Percentiles rank a stretch among this genome's conserved stretches.
Conservation (phyloP, 306 rosid species). For the Cucumis hystrix region DNA sequence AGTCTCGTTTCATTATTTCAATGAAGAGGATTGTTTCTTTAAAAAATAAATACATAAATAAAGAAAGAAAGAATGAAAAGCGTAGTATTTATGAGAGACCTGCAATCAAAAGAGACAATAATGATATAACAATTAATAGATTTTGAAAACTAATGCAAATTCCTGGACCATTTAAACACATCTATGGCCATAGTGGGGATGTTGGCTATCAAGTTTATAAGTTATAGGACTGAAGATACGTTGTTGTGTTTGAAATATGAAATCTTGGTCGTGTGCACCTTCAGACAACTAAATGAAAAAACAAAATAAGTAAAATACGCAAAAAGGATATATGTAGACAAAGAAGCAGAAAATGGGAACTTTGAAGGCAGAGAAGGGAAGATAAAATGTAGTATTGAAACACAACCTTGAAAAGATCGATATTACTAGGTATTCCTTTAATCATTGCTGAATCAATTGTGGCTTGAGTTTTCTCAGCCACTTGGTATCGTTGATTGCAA, state of each 20-base stretch:
- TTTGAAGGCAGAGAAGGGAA: not conserved
- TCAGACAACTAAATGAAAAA: not conserved
- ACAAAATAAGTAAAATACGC: not conserved
- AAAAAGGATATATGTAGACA: not conserved
- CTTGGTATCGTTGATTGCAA: conserved; percentile 40
- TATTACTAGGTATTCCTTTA: conserved; percentile 89
- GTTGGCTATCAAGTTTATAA: not conserved
- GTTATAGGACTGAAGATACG: not conserved
- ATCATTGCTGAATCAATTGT: conserved; percentile 92
- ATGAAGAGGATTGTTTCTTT: too few species aligned
- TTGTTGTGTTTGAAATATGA: not conserved
- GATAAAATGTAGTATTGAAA: conserved; percentile 13
- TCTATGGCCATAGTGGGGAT: not conserved
- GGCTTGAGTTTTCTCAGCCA: conserved; percentile 82
- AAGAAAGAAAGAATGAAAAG: not conserved
- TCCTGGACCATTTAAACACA: not conserved
- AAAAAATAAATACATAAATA: too few species aligned
- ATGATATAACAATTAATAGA: not conserved
- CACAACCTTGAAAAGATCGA: conserved; percentile 88
- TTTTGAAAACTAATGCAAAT: not conserved
- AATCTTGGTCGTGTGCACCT: not conserved
- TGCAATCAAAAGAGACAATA: not conserved
- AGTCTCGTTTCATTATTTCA: too few species aligned
- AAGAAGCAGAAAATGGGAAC: not conserved
- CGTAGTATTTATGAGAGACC: not conserved